phyloP scores from a whole-genome alignment of 306 rosid species.

The Fragaria iinumae region DNA sequence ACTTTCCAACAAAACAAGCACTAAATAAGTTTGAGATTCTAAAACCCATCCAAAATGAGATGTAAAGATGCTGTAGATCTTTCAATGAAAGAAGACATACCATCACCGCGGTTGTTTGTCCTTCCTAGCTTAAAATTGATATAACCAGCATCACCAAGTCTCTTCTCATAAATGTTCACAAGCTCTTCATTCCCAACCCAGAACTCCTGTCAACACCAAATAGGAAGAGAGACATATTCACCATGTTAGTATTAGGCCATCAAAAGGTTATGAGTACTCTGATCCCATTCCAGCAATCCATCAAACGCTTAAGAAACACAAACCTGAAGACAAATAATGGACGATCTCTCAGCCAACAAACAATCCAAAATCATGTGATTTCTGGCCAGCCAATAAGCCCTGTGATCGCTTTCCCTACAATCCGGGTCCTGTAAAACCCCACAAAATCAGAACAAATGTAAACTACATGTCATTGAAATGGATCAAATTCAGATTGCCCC shows the following conservation, averaged over 20 bases:
- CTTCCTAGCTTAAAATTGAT: slow-evolving; percentile 76
- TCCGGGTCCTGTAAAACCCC: slow-evolving; percentile 48
- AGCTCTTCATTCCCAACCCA: slow-evolving; percentile 89
- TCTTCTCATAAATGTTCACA: slow-evolving; percentile 70
- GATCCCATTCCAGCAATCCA: background rate
- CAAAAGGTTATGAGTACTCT: background rate
- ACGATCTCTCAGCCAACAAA: slow-evolving; percentile 72
- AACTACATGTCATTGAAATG: background rate
- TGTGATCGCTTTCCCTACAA: slow-evolving; percentile 74
- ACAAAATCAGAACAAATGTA: background rate
- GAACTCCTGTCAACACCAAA: slow-evolving; percentile 51
- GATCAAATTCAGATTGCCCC: background rate
- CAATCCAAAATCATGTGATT: slow-evolving; percentile 82
- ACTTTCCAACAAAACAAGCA: slow-evolving; percentile 7
- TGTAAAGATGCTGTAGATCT: background rate
- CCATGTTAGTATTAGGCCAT: slow-evolving; percentile 1
- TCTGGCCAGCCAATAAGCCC: slow-evolving; percentile 76
- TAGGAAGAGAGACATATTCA: background rate
- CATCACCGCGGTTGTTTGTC: slow-evolving; percentile 97
- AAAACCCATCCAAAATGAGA: background rate
- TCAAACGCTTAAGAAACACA: slow-evolving; percentile 10
- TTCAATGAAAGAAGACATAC: slow-evolving; percentile 38
- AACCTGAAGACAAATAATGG: slow-evolving; percentile 99
- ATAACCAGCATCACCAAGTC: slow-evolving; percentile 77
- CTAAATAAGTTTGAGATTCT: background rate